phyloP scores from a whole-genome alignment of 331 rosid genomes.

The Cydonia oblonga region DNA sequence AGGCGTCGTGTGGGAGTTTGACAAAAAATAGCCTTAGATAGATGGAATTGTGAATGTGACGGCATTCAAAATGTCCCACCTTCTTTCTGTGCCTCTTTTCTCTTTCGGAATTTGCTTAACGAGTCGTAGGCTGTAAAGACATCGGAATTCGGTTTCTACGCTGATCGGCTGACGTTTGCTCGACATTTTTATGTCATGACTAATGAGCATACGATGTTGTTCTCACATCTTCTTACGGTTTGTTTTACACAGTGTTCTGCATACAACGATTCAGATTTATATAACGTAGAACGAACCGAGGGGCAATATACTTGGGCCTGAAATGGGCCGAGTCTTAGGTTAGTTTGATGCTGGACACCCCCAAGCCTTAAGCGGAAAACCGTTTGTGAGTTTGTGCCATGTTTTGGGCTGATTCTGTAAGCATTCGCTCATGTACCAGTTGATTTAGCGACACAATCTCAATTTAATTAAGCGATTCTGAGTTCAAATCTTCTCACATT shows the following conservation, averaged over 20 bases:
- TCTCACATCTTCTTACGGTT: background rate
- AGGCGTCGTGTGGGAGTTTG: conserved; percentile 76
- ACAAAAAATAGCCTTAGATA: conserved; percentile 17
- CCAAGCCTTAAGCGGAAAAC: too few relatives aligned
- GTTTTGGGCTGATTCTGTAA: too few relatives aligned
- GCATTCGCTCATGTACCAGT: too few relatives aligned
- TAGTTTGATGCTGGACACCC: too few relatives aligned
- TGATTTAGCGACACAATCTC: too few relatives aligned
- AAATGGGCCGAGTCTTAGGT: too few relatives aligned
- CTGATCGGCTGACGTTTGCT: background rate
- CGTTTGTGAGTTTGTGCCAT: too few relatives aligned
- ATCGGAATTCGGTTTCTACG: background rate
- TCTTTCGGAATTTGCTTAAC: background rate
- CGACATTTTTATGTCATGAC: background rate
- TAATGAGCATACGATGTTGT: background rate
- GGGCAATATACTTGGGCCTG: too few relatives aligned
- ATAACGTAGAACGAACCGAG: too few relatives aligned
- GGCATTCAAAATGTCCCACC: background rate
- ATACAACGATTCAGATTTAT: too few relatives aligned
- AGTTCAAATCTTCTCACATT: accelerated
- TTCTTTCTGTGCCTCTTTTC: background rate
- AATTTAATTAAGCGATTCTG: too few relatives aligned
- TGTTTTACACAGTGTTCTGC: too few relatives aligned
- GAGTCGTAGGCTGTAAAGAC: background rate
- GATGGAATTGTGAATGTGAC: background rate